Conservation (phyloP, 73 alveolate species). For the Stentor roeselii region DNA sequence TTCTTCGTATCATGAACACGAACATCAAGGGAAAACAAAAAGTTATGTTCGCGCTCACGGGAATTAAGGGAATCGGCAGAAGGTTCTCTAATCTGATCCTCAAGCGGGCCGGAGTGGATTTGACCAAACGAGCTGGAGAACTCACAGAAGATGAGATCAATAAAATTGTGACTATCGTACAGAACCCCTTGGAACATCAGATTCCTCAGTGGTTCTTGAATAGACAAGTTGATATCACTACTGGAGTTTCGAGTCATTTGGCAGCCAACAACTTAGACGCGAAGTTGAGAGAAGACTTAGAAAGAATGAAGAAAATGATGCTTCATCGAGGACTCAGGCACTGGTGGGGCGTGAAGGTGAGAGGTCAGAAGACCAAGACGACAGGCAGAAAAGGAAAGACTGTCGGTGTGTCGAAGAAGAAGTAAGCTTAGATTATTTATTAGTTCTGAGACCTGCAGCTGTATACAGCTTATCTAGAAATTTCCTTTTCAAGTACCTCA, state of each 20-base stretch:
- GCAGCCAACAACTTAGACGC: slow-evolving; percentile 93
- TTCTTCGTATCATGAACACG: slow-evolving; percentile 97
- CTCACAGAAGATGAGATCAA: slow-evolving; percentile 96
- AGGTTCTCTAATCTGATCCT: slow-evolving; percentile 90
- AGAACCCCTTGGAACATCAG: slow-evolving; percentile 93
- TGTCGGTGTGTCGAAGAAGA: slow-evolving; percentile 97
- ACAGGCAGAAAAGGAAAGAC: slow-evolving; percentile 99
- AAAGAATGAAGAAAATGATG: slow-evolving; percentile 97
- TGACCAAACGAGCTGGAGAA: slow-evolving; percentile 95
- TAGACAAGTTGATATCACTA: slow-evolving; percentile 89
- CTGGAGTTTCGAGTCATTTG: slow-evolving; percentile 84
- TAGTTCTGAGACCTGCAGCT: no score
- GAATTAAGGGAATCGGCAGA: slow-evolving; percentile 97
- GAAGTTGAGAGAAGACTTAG: slow-evolving; percentile 96
- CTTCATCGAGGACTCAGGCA: slow-evolving; percentile 97
- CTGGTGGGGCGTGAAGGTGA: slow-evolving; percentile 95
- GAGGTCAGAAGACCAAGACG: slow-evolving; percentile 99
- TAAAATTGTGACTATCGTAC: slow-evolving; percentile 89
- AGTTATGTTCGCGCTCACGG: slow-evolving; percentile 95
- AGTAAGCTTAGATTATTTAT: slow-evolving; percentile 39
- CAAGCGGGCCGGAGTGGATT: slow-evolving; percentile 83
- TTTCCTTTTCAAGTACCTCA: no score
- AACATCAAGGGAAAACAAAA: slow-evolving; percentile 98
- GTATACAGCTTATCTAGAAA: no score
- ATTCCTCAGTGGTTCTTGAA: slow-evolving; percentile 99